phyloP scores from a whole-genome alignment of 495 filamentous ascomycete species.

The Hyaloscypha finlandica region DNA sequence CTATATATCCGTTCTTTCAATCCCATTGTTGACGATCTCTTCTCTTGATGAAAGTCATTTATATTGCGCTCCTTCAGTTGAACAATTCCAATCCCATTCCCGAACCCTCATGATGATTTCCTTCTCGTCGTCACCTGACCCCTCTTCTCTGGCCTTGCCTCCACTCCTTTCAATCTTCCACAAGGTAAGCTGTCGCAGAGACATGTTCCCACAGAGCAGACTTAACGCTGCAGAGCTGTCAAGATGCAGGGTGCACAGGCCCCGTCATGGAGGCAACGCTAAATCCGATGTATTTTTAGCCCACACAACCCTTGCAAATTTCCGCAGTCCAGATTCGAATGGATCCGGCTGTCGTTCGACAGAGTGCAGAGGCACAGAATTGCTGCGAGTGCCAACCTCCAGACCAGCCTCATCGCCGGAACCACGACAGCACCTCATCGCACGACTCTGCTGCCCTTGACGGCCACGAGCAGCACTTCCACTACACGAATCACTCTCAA shows the following conservation, averaged over 20 bases:
- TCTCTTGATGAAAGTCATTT: neutral
- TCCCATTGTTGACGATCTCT: neutral
- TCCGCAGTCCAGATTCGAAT: conserved; percentile 6
- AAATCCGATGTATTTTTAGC: neutral
- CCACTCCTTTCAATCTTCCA: neutral
- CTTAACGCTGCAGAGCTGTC: neutral
- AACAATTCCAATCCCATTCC: neutral
- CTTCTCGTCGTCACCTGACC: neutral
- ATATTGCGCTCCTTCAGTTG: neutral
- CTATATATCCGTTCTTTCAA: neutral
- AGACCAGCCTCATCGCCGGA: neutral
- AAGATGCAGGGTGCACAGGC: neutral
- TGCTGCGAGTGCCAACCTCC: neutral
- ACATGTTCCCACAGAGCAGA: neutral
- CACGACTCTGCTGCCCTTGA: neutral
- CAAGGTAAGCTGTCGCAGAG: neutral
- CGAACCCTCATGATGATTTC: neutral
- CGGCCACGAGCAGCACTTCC: neutral
- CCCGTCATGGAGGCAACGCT: neutral
- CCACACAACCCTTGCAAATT: neutral
- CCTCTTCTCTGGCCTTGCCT: neutral
- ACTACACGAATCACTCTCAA: neutral
- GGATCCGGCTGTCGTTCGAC: neutral
- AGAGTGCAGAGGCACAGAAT: neutral
- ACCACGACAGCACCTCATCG: neutral